Conservation (phyloP, 1,139 yeast genomes). For the Yarrowia galli region DNA sequence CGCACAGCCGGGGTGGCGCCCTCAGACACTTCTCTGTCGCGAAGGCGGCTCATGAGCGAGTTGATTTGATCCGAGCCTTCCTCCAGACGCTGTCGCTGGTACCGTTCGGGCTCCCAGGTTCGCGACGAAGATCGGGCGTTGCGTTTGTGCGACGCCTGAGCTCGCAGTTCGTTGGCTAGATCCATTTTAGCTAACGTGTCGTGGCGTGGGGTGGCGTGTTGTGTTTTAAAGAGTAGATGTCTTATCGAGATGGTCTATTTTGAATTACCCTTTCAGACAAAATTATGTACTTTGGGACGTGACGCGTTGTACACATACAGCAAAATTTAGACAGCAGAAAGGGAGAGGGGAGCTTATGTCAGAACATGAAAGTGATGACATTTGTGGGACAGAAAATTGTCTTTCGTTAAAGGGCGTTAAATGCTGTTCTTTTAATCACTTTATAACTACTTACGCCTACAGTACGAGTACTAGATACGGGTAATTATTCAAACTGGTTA, state of each 20-base stretch:
- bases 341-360: no score
- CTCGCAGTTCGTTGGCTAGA: not conserved
- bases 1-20: not conserved
- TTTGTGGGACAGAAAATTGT: no score
- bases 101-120: constrained; percentile 12
- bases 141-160: not conserved
- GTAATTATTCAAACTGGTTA: no score
- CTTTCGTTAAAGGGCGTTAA: no score
- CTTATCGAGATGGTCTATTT: not conserved
- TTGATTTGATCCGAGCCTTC: not conserved
- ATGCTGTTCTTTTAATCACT: no score
- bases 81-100: constrained; percentile 21
- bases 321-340: no score
- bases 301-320: not conserved
- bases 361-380: no score
- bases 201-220: not conserved
- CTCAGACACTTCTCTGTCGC: not conserved
- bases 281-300: constrained; percentile 1
- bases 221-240: not conserved
- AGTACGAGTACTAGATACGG: no score
- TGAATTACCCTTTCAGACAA: not conserved
- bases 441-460: no score
- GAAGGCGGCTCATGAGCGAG: not conserved
- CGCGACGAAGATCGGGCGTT: not conserved
- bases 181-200: not conserved